Percentiles rank a stretch among this genome's conserved stretches.
Conservation (phyloP, 1,284 basidiomycete species). For the Pseudozyma thailandica region DNA sequence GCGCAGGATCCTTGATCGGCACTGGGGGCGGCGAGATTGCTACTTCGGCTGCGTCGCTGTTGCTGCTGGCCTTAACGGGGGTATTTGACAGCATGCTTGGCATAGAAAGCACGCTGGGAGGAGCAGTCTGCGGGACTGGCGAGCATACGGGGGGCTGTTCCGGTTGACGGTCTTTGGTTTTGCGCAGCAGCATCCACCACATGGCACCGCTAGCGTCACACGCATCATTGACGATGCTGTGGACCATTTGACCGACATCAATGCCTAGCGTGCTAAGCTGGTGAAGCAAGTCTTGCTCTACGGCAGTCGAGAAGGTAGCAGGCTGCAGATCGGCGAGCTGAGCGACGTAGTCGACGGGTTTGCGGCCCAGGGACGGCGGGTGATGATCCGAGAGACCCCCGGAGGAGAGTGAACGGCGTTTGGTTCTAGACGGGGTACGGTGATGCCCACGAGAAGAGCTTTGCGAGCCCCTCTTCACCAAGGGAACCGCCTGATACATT, state of each 20-base stretch:
- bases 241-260: slow-evolving; percentile 92
- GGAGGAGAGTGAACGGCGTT: slow-evolving; percentile 82
- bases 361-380: slow-evolving; percentile 41
- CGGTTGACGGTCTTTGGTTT: slow-evolving; percentile 73
- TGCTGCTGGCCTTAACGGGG: neutral
- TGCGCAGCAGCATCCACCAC: slow-evolving; percentile 95
- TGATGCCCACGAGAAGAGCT: slow-evolving; percentile 69
- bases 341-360: slow-evolving; percentile 74
- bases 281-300: slow-evolving; percentile 84
- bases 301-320: slow-evolving; percentile 80
- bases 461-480: slow-evolving; percentile 46
- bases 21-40: slow-evolving; percentile 23
- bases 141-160: slow-evolving; percentile 8
- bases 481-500: slow-evolving; percentile 31
- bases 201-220: slow-evolving; percentile 90
- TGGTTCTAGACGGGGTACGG: slow-evolving; percentile 91
- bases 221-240: slow-evolving; percentile 88
- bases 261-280: slow-evolving; percentile 81
- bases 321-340: slow-evolving; percentile 78
- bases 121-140: neutral
- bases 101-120: neutral
- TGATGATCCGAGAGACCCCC: slow-evolving; percentile 63
- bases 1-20: slow-evolving; percentile 36
- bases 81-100: neutral
- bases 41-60: neutral